A percentile compares a stretch with the other conserved stretches of the same genome.
These are phyloP conservation scores for Dalbergia oliveri DNA, from an alignment of 306 rosid genomes.

Conservation along the genomic window DNA sequence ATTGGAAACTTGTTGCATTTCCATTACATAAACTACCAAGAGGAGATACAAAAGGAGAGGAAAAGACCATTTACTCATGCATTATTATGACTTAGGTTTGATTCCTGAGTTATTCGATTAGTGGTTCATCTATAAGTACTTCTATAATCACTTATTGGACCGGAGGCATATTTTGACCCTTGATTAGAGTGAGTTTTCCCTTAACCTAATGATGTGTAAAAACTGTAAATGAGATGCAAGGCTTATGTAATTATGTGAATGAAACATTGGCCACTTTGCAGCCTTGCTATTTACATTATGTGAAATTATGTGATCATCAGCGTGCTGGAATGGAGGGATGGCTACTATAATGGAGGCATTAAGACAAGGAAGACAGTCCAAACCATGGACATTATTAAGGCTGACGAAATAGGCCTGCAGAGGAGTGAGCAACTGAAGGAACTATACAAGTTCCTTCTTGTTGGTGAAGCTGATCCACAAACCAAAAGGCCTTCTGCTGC, in stretches of 20 bases:
- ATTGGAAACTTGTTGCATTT: conserved; percentile 14
- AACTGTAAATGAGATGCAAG: no score
- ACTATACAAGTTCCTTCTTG: conserved; percentile 75
- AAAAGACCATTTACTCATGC: no score
- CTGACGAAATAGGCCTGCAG: conserved; percentile 65
- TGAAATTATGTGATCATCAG: conserved; percentile 51
- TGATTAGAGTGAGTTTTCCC: no score
- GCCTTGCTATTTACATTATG: not conserved
- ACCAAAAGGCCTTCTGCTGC: conserved; percentile 70
- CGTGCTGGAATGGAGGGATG: conserved; percentile 84
- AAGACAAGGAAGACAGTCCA: conserved; percentile 82
- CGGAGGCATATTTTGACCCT: no score
- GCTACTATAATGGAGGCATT: conserved; percentile 85
- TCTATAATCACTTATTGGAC: no score
- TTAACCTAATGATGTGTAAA: no score
- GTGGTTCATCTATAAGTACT: no score
- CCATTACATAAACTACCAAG: not conserved
- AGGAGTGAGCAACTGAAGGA: conserved; percentile 87
- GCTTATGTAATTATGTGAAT: not conserved
- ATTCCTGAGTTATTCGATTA: no score
- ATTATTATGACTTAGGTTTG: no score
- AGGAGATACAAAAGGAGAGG: no score
- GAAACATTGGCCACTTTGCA: not conserved
- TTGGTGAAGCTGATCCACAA: conserved; percentile 64
- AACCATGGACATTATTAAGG: conserved; percentile 58